These are phyloP conservation scores for Ustilago esculenta DNA, from an alignment of 1,284 basidiomycete genomes.

Conservation along the genomic window DNA sequence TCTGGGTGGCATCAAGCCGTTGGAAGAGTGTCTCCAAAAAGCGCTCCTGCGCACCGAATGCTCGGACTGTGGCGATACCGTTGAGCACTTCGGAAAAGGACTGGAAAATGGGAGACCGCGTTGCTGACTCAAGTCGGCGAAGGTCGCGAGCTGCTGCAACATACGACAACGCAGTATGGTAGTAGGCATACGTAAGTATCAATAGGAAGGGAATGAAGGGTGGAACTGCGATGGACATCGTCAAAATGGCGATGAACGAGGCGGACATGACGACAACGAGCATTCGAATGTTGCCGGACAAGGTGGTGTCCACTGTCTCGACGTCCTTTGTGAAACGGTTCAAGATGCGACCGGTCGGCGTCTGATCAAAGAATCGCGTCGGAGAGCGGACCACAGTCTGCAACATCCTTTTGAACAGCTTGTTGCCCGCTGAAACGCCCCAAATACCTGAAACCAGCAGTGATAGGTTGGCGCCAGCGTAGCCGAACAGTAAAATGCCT, in stretches of 20 bases:
- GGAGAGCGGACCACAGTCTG: slow-evolving; percentile 51
- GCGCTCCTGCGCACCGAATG: slow-evolving; percentile 70
- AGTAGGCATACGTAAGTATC: slow-evolving; percentile 69
- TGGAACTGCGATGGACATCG: slow-evolving; percentile 60
- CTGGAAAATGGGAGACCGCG: slow-evolving; percentile 65
- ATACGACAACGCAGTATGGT: slow-evolving; percentile 69
- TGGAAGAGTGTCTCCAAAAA: slow-evolving; percentile 69
- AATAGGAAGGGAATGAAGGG: slow-evolving; percentile 68
- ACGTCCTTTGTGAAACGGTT: slow-evolving; percentile 71
- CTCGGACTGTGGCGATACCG: slow-evolving; percentile 71
- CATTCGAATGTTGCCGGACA: slow-evolving; percentile 42
- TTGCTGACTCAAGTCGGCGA: slow-evolving; percentile 60
- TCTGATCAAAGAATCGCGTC: slow-evolving; percentile 54
- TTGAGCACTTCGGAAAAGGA: slow-evolving; percentile 66
- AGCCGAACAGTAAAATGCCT: slow-evolving; percentile 5
- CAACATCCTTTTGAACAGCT: slow-evolving; percentile 54
- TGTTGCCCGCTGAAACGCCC: slow-evolving; percentile 34
- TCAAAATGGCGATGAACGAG: slow-evolving; percentile 63
- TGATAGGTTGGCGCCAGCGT: background rate
- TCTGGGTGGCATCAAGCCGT: slow-evolving; percentile 70
- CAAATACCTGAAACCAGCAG: background rate
- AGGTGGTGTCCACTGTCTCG: slow-evolving; percentile 70
- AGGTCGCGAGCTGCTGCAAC: slow-evolving; percentile 70
- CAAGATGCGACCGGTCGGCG: slow-evolving; percentile 69
- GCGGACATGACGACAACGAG: slow-evolving; percentile 50